Evolutionary conservation across 345 rosid genomes (phyloP), one percentile per base, ranked within the genome.

Genomic region (Anastatica hierochuntica): DNA sequence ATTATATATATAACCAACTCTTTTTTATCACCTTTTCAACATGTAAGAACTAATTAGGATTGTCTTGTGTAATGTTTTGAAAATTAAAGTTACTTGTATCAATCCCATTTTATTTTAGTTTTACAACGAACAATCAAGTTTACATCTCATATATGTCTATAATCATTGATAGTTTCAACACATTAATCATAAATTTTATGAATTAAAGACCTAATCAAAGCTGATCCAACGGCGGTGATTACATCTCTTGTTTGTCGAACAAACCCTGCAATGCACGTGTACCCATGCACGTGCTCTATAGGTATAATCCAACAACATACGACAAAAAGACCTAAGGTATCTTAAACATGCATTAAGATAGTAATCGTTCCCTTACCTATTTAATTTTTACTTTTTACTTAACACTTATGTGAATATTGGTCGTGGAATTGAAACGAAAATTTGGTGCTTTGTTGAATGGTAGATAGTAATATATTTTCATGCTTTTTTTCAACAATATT

Each of bases 271-370:
- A 66, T 73, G 66, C 77, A 76, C 65, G 74, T 68, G 69, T 59
- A 61, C 53, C 66, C 63, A 69, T 69, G 71, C 83, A 83, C 81
- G 76, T 82, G 83, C 72, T 78, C 78, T 74, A 50, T 44, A 64
- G 67, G 64, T 63, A 53, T 72, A 78, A 45, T 76, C 79, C 87
- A 76, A 72, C 66, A 21, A 60, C 67, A 79, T 78, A 77, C 90
- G 84, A 83, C 83, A 74, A 72, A 17, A 49, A 39, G 34, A 20
- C 62, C 59, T 43, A 43, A 34, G 44, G 14, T 37, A 37, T 12
- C 10, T 26, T 41, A 70, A 56, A 41, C 67, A 62, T 70, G 59
- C 57, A 70, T 17, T 41, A 69, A 72, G 78, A 76, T 74, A 74
- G 76, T 67, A 71, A 79, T 71, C 76, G 72, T 80, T 74, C n/a